phyloP scores from a whole-genome alignment of 179 eudicot genomes.

The Pouteria campechiana region DNA sequence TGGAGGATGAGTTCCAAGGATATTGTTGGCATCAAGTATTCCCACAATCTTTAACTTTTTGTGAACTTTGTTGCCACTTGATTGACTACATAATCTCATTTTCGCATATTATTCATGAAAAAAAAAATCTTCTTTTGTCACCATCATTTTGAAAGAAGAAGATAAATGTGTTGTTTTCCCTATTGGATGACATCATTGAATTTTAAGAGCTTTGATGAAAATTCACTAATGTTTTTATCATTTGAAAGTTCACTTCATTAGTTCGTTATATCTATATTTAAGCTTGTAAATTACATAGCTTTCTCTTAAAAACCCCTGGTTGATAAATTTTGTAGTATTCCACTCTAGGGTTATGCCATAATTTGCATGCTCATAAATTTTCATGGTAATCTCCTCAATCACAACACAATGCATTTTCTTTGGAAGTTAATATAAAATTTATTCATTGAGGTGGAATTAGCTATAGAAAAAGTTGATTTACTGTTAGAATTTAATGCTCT shows the following conservation, averaged over 20 bases:
- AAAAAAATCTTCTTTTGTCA: too few species aligned
- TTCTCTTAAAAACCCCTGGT: neutral
- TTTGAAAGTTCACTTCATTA: too few species aligned
- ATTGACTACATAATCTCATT: neutral
- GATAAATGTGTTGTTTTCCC: too few species aligned
- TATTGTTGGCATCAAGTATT: conserved; percentile 72
- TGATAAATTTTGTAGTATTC: conserved; percentile 54
- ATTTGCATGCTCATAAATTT: conserved; percentile 50
- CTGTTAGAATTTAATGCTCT: too few species aligned
- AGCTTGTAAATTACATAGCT: neutral
- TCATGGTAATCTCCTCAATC: conserved; percentile 43
- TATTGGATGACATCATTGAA: too few species aligned
- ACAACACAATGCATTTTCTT: too few species aligned
- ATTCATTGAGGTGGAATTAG: too few species aligned
- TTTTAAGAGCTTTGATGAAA: too few species aligned
- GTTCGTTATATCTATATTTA: neutral
- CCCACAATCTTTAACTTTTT: neutral
- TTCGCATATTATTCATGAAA: too few species aligned
- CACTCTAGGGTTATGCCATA: conserved; percentile 75
- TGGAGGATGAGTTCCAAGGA: conserved; percentile 73
- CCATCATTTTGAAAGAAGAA: too few species aligned
- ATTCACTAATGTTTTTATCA: neutral
- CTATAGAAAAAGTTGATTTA: too few species aligned
- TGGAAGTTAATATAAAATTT: too few species aligned
- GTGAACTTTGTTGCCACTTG: neutral